Evolutionary conservation across 768 basidiomycete genomes (phyloP), one percentile per base, ranked within the genome.

Genomic region (Podaxis rugospora): DNA sequence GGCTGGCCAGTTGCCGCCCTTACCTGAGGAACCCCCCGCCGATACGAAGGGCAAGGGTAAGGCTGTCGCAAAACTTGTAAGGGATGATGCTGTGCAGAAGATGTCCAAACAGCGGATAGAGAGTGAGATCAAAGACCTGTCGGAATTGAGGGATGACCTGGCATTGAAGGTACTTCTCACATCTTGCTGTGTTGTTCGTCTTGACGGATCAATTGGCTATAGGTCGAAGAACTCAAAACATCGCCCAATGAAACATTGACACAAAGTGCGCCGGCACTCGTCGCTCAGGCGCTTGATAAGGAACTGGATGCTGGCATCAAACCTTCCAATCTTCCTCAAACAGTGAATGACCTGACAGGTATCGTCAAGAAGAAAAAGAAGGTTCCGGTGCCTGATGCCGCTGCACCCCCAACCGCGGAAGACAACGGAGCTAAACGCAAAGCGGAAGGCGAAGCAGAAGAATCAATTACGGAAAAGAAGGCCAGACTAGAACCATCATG

Each of bases 351-450:
- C 67, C 75, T 96, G 47, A 95, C 92, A 1, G 83, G 83, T 5
- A 88, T 92, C 67, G 92, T 96, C 51, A 87, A 85, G 71, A 94
- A 93, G 78, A 98, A 95, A 80, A 93, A 93, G 72, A 89, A 88
- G 70, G 82, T 81, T 66, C 66, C 74, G 1, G 61, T 70, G 3
- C 44, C 47, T 27, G 74, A 75, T 36, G 50, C 44, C 14, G 10
- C 25, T 28, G 36, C 4, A 14, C 14, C 52, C 2, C 32, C 44
- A 28, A 13, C 16, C 3, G 71, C 71, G 13, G 72, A 75, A 1
- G 66, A 67, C 1, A 57, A 47, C 35, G 47, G 52, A 11, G 69
- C 70, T 10, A 93, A 92, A 72, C 84, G 91, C 54, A 92, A 92
- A 72, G 89, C 87, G 3, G 89, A 89, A 3, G 82, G 79, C 16